Conservation (phyloP, 805 yeast species). For the Kazachstania viticola region DNA sequence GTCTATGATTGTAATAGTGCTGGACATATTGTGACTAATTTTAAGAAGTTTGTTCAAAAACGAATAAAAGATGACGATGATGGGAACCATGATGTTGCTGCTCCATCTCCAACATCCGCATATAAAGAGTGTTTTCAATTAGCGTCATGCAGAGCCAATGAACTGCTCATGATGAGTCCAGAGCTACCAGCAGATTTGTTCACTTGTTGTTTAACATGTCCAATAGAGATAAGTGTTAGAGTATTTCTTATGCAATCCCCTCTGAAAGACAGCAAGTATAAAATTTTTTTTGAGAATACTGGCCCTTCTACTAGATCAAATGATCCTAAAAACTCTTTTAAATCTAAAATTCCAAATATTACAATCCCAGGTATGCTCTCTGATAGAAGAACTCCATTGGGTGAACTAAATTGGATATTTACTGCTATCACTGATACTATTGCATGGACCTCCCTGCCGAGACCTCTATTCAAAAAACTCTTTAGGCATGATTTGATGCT, state of each 20-base stretch:
- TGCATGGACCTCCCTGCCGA: slow-evolving; percentile 88
- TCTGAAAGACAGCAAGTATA: slow-evolving; percentile 34
- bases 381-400: slow-evolving; percentile 89
- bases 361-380: slow-evolving; percentile 83
- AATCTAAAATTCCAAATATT: slow-evolving; percentile 30
- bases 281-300: slow-evolving; percentile 28
- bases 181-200: slow-evolving; percentile 92
- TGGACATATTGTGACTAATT: slow-evolving; percentile 83
- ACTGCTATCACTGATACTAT: slow-evolving; percentile 97
- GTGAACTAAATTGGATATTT: slow-evolving; percentile 94
- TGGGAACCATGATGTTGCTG: slow-evolving; percentile 32
- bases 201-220: slow-evolving; percentile 90
- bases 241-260: slow-evolving; percentile 87
- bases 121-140: slow-evolving; percentile 83
- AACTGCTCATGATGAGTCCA: slow-evolving; percentile 83
- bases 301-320: slow-evolving; percentile 13
- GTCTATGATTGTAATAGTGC: slow-evolving; percentile 93
- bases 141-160: slow-evolving; percentile 85
- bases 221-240: slow-evolving; percentile 84
- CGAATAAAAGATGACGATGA: slow-evolving; percentile 79
- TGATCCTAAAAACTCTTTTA: slow-evolving; percentile 11
- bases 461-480: slow-evolving; percentile 77
- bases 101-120: slow-evolving; percentile 34
- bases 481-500: slow-evolving; percentile 95
- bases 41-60: slow-evolving; percentile 80